Base-by-base conservation (phyloP, 768 basidiomycete genomes). In the Termitomyces sp. region DNA sequence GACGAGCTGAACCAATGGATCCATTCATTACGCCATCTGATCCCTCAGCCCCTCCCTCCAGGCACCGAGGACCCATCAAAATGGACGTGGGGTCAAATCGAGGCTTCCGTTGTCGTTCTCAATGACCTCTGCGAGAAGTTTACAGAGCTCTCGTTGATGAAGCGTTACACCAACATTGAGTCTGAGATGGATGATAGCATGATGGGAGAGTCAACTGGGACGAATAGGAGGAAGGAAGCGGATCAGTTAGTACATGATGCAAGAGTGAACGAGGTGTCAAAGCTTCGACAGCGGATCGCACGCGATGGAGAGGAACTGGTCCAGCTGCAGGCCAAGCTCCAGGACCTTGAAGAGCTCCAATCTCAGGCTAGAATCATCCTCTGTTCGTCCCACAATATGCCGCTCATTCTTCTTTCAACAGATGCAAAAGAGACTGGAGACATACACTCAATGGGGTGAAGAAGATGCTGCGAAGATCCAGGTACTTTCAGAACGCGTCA, bases 31-130 rank as follows among this genome's bases (percentile, higher is more conserved):
- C 18, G 40, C 12, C 36, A 28, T 15, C 13, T 59, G 1, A 9
- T 44, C 24, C 36, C 20, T 2, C 39, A 42, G 22, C 18, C 18
- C 8, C 1, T 18, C 20, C 38, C 44, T 40, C 36, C 38, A 2
- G 32, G 35, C 4, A 33, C 18, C 24, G 55, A 61, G 32, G 59
- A 54, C 42, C 58, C 55, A 20, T 36, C 32, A 1, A 46, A 36
- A 33, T 62, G 60, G 64, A 62, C 58, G 5, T 62, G 61, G 64
- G 33, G 33, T 13, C 58, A 65, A 42, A 45, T 65, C 22, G 22
- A 59, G 39, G 45, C 36, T 1, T 59, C 60, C 3, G 36, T 59
- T n/a, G n/a, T 32, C n/a, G 39, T 32, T 9, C 16, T 65, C 1
- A 51, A 57, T 7, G 53, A 55, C 11, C 42, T 61, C 6, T 40